Evolutionary conservation across 495 filamentous ascomycete genomes (phyloP), one percentile per base, ranked within the genome.

Genomic region (Viridothelium virens): DNA sequence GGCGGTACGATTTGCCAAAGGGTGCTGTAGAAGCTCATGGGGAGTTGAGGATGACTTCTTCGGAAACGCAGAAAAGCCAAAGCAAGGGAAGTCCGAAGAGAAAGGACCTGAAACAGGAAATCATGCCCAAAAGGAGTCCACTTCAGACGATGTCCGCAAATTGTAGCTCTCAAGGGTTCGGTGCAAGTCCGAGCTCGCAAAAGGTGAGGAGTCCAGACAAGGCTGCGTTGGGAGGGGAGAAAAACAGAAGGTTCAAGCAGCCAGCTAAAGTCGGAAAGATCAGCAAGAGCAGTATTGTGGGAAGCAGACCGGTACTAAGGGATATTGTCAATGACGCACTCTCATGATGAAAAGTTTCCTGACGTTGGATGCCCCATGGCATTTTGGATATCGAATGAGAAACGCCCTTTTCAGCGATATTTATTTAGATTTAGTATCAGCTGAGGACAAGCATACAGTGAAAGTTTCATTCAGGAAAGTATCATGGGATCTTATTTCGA

Each of bases 1-100:
- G 92, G 92, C 77, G 90, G 4, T 88, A 89, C 63, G 84, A 96
- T 65, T 67, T 97, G 33, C 85, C 84, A 0, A 70, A 66, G 3
- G 79, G 78, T 1, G 89, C 88, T 36, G 72, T 88, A 53, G 84
- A 88, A 10, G 81, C 78, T n/a, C 91, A 96, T 77, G 70, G 86
- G 14, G 81, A 78, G 25, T 75, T 38, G 61, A 72, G 33, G 11
- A 84, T 78, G 38, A 83, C 83, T 70, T 47, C 64, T 31, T 33
- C 38, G 38, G 39, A 14, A 18, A 63, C 48, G 62, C 47, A 66
- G 63, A 11, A n/a, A 5, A 65, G 39, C 11, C 63, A 41, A 2
- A 9, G 25, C n/a, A 36, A 41, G 31, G 63, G 63, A 3, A 70
- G 67, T 67, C 63, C 66, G 53, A 67, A 7, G 10, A 69, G 63